Base-by-base conservation (phyloP, 1,284 basidiomycete species). In the Trichosporon sp. region DNA sequence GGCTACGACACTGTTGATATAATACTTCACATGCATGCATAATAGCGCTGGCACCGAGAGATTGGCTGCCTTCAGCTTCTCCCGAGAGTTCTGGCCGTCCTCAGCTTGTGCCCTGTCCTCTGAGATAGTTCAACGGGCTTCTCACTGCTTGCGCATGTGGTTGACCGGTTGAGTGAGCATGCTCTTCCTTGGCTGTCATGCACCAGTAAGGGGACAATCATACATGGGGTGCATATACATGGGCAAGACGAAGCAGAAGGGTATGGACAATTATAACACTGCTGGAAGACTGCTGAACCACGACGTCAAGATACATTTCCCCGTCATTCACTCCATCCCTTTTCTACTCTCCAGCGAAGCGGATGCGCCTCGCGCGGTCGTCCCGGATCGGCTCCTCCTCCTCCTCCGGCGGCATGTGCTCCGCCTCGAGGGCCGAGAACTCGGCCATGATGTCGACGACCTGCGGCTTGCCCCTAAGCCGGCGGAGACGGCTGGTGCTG, bases 331-430 rank as follows among this genome's bases (percentile, higher is more conserved):
- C 35, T 37, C 38, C 38, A 40, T 40, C 38, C 38, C 38, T 10
- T 40, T 12, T n/a, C 19, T 61, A 68, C 2, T 54, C 68, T 35
- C 63, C 72, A 1, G 77, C 80, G 64, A 81, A 81, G 40, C 80
- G 74, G 69, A 81, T 80, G 4, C 73, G 75, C 14, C 77, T 67
- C 31, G 78, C 75, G 64, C 80, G 73, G 68, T 79, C 74, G 31
- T 80, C 78, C 32, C 74, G 74, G 68, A 81, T 76, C 19, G 74
- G 76, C 63, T 78, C 76, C 54, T 77, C 76, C 12, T 70, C 74
- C 21, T 77, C 75, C 26, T 71, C 51, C 1, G 61, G 67, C 32
- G 74, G 70, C 67, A 66, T 70, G 65, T 48, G 46, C 64, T 74
- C 77, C 21, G 72, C 75, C 65, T 76, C 75, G 46, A 72, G 43